Conservation (phyloP, 352 stramenopile species). For the Aphanomyces stellatus region DNA sequence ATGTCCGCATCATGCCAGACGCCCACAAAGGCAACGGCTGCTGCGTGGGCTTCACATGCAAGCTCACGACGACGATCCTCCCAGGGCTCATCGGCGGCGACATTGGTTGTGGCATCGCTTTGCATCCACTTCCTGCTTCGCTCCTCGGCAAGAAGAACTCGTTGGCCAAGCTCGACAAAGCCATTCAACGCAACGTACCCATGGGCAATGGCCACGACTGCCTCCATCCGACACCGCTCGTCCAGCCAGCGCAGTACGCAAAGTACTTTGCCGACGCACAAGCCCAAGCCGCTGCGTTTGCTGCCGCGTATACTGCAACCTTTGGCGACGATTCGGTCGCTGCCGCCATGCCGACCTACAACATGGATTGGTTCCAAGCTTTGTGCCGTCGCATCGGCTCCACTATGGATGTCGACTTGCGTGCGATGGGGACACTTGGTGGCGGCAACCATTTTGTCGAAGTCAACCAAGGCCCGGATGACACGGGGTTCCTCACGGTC, state of each 20-base stretch:
- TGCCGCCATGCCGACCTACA: conserved; percentile 6
- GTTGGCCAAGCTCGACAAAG: conserved; percentile 17
- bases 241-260: conserved; percentile 8
- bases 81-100: conserved; percentile 27
- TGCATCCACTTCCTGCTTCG: conserved; percentile 22
- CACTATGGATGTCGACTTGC: conserved; percentile 13
- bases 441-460: conserved; percentile 28
- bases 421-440: conserved; percentile 19
- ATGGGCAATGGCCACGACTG: conserved; percentile 22
- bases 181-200: conserved; percentile 22
- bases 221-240: not conserved
- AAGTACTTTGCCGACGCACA: conserved; percentile 17
- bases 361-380: not conserved
- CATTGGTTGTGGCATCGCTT: conserved; percentile 29
- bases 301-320: conserved; percentile 6
- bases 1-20: conserved; percentile 25
- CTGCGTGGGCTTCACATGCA: conserved; percentile 25
- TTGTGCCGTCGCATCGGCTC: conserved; percentile 9
- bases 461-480: conserved; percentile 13
- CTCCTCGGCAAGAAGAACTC: conserved; percentile 17
- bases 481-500: conserved; percentile 20
- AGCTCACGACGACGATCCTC: conserved; percentile 20
- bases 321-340: not conserved
- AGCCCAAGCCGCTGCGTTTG: conserved; percentile 18
- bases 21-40: conserved; percentile 27